Conservation (phyloP, 1,284 basidiomycete species). For the Leccinum ambiguum region DNA sequence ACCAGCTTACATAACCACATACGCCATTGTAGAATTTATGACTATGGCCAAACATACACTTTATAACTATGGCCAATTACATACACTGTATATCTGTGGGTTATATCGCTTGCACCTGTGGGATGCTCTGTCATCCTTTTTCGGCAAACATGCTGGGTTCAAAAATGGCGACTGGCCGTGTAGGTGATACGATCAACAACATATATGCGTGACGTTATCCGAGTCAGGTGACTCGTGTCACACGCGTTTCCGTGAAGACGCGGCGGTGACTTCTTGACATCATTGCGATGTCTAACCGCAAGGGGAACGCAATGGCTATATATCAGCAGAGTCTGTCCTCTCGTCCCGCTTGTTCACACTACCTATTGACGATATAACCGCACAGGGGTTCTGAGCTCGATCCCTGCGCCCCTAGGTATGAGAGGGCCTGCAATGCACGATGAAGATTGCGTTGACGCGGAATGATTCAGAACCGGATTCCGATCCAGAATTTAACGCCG, state of each 20-base stretch:
- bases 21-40: no score
- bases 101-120: no score
- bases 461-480: constrained; percentile 38
- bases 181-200: no score
- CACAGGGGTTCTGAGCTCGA: constrained; percentile 26
- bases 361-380: constrained; percentile 5
- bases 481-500: constrained; percentile 58
- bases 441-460: not conserved
- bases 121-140: no score
- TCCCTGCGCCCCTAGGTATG: constrained; percentile 33
- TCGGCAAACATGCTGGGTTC: no score
- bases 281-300: constrained; percentile 6
- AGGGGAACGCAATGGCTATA: not conserved
- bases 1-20: no score
- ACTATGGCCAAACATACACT: no score
- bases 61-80: no score
- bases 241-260: constrained; percentile 11
- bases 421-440: not conserved
- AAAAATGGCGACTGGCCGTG: no score
- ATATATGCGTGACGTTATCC: not conserved
- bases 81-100: no score
- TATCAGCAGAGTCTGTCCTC: constrained; percentile 26
- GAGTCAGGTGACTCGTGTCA: constrained; percentile 24
- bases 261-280: constrained; percentile 5
- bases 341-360: not conserved